A percentile compares a stretch with the other conserved stretches of the same genome.
Evolutionary conservation across 345 rosid genomes (phyloP).

Genomic region (Linum usitatissimum): DNA sequence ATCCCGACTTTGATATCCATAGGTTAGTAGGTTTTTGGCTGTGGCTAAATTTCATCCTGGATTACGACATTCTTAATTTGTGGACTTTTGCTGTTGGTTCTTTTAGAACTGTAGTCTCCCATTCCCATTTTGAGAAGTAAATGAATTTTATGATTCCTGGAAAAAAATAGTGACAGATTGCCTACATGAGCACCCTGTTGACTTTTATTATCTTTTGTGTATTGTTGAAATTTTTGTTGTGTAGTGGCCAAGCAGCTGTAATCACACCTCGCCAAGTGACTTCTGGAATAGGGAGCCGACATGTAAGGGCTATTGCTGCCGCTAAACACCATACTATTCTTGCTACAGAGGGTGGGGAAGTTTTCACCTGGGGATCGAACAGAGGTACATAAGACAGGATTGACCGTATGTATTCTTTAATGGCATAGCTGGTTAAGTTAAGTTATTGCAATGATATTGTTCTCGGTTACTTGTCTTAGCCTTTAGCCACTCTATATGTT

Average conservation of each 20-base stretch:
- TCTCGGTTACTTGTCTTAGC: neutral
- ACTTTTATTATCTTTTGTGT: neutral
- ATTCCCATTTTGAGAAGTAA: too few species aligned
- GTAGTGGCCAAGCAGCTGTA: slow-evolving; percentile 98
- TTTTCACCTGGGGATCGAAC: slow-evolving; percentile 96
- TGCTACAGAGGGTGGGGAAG: slow-evolving; percentile 85
- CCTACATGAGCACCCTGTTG: neutral
- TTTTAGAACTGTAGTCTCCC: neutral
- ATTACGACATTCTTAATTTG: neutral
- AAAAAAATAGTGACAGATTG: neutral
- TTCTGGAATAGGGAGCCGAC: slow-evolving; percentile 69
- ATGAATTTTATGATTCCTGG: too few species aligned
- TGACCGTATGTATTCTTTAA: neutral
- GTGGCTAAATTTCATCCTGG: neutral
- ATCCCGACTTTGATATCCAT: slow-evolving; percentile 97
- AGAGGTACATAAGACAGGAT: slow-evolving; percentile 47
- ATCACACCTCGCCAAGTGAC: slow-evolving; percentile 93
- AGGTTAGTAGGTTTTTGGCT: slow-evolving; percentile 32
- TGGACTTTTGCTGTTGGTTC: slow-evolving; percentile 9
- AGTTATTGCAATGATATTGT: neutral
- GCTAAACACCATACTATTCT: slow-evolving; percentile 96
- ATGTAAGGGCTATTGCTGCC: slow-evolving; percentile 89
- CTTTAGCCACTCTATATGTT: neutral
- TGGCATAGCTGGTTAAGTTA: slow-evolving; percentile 7
- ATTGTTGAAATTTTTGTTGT: slow-evolving; percentile 12